phyloP scores from a whole-genome alignment of 2,329 filamentous ascomycete species.

The Xylariaceae sp. region DNA sequence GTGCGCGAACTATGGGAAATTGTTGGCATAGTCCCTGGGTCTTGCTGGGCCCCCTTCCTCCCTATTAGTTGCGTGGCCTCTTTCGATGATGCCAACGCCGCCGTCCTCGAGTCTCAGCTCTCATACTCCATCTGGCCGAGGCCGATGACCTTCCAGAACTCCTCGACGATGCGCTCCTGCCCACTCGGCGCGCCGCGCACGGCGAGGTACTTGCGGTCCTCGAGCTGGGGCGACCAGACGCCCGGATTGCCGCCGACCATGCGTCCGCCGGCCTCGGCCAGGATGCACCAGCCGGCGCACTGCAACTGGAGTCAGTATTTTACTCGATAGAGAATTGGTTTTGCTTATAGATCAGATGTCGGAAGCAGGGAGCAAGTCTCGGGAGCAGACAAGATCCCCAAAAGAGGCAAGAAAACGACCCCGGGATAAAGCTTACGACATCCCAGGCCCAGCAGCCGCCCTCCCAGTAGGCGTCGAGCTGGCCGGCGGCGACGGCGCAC shows the following conservation, averaged over 20 bases:
- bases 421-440: no score
- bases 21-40: no score
- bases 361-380: no score
- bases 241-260: constrained; percentile 69
- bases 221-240: constrained; percentile 56
- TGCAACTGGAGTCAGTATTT: no score
- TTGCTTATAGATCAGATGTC: no score
- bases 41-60: constrained; percentile 4
- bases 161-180: constrained; percentile 54
- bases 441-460: constrained; percentile 82
- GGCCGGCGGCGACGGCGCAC: constrained; percentile 62
- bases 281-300: constrained; percentile 71
- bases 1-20: no score
- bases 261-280: constrained; percentile 65
- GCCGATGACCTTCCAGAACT: constrained; percentile 56
- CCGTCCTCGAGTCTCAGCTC: constrained; percentile 12
- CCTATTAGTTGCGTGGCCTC: no score
- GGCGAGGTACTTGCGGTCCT: constrained; percentile 54
- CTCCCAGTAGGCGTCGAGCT: constrained; percentile 73
- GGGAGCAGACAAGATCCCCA: no score
- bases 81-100: no score
- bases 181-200: constrained; percentile 52
- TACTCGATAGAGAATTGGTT: no score
- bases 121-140: constrained; percentile 44
- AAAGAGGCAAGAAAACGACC: no score